These are phyloP conservation scores for Dictyostelium intermedium DNA, from an alignment of 78 protist species.

Conservation along the genomic window DNA sequence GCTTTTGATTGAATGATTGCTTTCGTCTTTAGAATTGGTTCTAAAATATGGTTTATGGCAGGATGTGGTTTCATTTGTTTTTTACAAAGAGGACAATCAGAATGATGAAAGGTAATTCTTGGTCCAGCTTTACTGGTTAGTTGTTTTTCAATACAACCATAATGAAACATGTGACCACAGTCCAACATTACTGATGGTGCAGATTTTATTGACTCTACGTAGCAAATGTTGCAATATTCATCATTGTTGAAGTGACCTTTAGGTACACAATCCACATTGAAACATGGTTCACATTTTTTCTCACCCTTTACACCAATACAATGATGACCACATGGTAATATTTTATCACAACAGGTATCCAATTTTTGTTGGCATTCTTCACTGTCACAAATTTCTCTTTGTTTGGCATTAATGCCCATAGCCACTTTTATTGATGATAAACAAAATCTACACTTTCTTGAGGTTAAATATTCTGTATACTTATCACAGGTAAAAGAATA, in stretches of 20 bases:
- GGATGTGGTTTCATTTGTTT: constrained; percentile 29
- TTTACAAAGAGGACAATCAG: constrained; percentile 42
- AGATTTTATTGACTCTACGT: not conserved
- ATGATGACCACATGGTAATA: constrained; percentile 32
- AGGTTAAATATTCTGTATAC: constrained; percentile 9
- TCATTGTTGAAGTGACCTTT: not conserved
- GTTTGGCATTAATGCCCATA: not conserved
- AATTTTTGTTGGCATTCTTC: constrained; percentile 38
- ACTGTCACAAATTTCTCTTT: not conserved
- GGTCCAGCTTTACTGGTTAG: not conserved
- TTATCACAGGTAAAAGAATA: constrained; percentile 19
- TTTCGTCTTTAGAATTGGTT: not conserved
- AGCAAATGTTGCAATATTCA: constrained; percentile 44
- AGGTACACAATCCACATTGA: constrained; percentile 8
- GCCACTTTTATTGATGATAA: not conserved
- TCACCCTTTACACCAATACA: constrained; percentile 48
- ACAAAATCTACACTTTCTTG: constrained; percentile 66
- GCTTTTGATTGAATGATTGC: constrained; percentile 39
- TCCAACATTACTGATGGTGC: constrained; percentile 34
- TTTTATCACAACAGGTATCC: not conserved
- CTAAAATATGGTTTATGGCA: not conserved
- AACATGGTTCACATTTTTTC: constrained; percentile 39
- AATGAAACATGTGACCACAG: constrained; percentile 58
- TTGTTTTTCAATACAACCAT: not conserved
- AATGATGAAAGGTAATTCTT: constrained; percentile 14